These are phyloP conservation scores for Astragalus membranaceus DNA, from an alignment of 306 rosid species.

Conservation along the genomic window DNA sequence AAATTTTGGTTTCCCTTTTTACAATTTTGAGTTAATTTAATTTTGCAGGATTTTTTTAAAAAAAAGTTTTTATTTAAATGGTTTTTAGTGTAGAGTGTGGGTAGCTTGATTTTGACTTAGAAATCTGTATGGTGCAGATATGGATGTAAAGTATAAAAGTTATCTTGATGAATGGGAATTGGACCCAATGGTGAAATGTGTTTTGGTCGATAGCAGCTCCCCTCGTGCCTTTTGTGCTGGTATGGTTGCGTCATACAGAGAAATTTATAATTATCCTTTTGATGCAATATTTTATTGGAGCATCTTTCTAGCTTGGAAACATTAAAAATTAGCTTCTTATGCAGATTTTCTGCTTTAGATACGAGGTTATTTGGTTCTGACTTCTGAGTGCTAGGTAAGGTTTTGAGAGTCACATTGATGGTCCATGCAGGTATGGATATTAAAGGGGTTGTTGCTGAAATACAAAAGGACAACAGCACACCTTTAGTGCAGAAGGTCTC, in stretches of 20 bases:
- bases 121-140: conserved; percentile 46
- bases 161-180: conserved; percentile 92
- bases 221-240: conserved; percentile 95
- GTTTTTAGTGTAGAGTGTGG: background rate
- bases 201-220: conserved; percentile 80
- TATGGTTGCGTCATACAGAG: conserved; percentile 25
- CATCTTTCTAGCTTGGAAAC: conserved; percentile 7
- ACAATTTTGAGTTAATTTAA: background rate
- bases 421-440: conserved; percentile 98
- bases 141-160: conserved; percentile 79
- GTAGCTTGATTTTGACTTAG: conserved; percentile 13
- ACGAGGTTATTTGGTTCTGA: conserved; percentile 32
- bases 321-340: conserved; percentile 12
- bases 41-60: background rate
- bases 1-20: background rate
- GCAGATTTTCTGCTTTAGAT: conserved; percentile 20
- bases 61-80: background rate
- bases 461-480: conserved; percentile 85
- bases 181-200: conserved; percentile 81
- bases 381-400: conserved; percentile 42
- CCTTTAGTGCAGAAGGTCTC: conserved; percentile 94
- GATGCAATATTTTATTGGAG: background rate
- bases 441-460: conserved; percentile 99
- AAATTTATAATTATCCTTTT: background rate
- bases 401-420: conserved; percentile 64